Percentiles rank a stretch among this genome's conserved stretches.
These are phyloP conservation scores for Cryoendolithus antarcticus DNA, from an alignment of 2,329 filamentous ascomycete genomes.

Conservation along the genomic window DNA sequence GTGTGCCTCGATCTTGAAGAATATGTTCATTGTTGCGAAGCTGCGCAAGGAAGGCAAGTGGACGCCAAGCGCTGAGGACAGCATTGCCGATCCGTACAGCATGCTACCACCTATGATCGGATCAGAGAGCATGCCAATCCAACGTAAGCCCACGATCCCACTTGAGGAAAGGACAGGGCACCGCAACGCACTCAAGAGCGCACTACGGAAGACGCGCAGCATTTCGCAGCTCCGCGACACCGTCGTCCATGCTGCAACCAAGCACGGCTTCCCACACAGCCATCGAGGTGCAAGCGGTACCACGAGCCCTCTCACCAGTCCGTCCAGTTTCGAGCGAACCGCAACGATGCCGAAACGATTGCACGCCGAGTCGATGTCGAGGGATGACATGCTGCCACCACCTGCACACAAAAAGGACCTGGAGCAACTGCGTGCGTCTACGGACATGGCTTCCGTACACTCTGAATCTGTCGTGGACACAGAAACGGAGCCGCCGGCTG, in stretches of 20 bases:
- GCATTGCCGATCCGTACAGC: conserved; percentile 9
- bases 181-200: conserved; percentile 39
- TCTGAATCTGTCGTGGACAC: conserved; percentile 4
- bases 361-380: conserved; percentile 11
- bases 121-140: conserved; percentile 1
- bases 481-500: conserved; percentile 10
- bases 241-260: conserved; percentile 16
- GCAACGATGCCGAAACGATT: conserved; percentile 4
- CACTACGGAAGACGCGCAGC: conserved; percentile 51
- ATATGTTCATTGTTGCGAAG: conserved; percentile 78
- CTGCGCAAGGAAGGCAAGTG: conserved; percentile 34
- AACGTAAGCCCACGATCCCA: conserved; percentile 2
- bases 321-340: conserved; percentile 28
- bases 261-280: conserved; percentile 13
- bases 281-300: conserved; percentile 15
- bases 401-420: conserved; percentile 13
- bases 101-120: conserved; percentile 3
- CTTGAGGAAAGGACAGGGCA: conserved; percentile 20
- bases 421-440: conserved; percentile 7
- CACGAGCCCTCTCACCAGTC: conserved; percentile 30
- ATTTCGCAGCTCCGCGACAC: conserved; percentile 45
- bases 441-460: conserved; percentile 4
- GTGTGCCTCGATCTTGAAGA: conserved; percentile 70
- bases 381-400: conserved; percentile 19
- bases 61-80: conserved; percentile 14